These are phyloP conservation scores for Geotrichum candidum DNA, from an alignment of 1,139 yeast genomes.

Conservation along the genomic window DNA sequence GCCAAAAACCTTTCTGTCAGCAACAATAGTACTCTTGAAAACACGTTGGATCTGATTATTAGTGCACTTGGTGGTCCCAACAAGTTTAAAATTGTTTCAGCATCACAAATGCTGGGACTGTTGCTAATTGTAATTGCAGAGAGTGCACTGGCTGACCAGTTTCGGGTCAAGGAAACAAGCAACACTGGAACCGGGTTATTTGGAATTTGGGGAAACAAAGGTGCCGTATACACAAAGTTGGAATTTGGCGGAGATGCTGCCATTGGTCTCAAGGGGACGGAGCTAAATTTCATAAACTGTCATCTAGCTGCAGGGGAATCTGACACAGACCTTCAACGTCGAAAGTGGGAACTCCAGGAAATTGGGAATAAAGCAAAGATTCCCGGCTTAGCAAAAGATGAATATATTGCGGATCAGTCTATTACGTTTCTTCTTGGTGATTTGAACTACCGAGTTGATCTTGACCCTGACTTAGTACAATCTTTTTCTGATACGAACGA, in stretches of 20 bases:
- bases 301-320: constrained; percentile 73
- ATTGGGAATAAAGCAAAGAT: constrained; percentile 33
- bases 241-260: constrained; percentile 31
- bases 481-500: constrained; percentile 25
- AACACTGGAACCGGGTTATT: constrained; percentile 52
- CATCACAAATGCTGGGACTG: constrained; percentile 46
- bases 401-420: background rate
- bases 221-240: constrained; percentile 43
- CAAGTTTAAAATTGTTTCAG: constrained; percentile 34
- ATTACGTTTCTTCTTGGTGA: constrained; percentile 62
- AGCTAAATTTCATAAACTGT: constrained; percentile 51
- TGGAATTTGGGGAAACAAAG: constrained; percentile 57
- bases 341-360: constrained; percentile 43
- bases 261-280: constrained; percentile 36
- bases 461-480: constrained; percentile 40
- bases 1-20: constrained; percentile 43
- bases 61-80: constrained; percentile 25
- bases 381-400: constrained; percentile 21
- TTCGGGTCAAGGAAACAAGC: constrained; percentile 36
- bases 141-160: constrained; percentile 33
- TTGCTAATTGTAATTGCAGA: constrained; percentile 41
- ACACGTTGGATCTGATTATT: constrained; percentile 36
- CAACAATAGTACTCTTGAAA: constrained; percentile 35
- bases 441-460: constrained; percentile 59
- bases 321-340: constrained; percentile 37